Base-by-base conservation (phyloP, 2,329 filamentous ascomycete genomes). In the Fusarium musae region DNA sequence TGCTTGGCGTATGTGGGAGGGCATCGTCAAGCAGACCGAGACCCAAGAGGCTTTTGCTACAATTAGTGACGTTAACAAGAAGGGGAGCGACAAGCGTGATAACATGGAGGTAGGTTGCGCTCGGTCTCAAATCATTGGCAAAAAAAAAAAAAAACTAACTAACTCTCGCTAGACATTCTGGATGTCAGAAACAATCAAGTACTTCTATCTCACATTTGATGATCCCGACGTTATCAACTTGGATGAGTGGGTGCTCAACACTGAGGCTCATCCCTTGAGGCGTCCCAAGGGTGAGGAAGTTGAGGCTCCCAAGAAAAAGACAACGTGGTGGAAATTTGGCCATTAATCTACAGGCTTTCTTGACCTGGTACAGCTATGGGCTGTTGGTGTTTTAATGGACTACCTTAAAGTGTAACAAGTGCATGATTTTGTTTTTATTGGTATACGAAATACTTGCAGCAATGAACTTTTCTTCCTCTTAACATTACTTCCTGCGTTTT, bases 171-270 rank as follows among this genome's bases (percentile, higher is more conserved):
- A 86, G 84, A 87, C 86, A 60, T 94, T 93, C 78, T 95, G 93
- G 91, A 84, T 93, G 75, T 90, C 90, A 6, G 92, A 95, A 84
- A 95, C 92, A 44, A 81, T 93, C 73, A 95, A 94, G 82, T 94
- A 94, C 77, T 94, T 94, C 69, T 95, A 92, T 75, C 82, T 94
- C 63, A 87, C 93, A 23, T 95, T 93, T 74, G 89, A 88, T 52
- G 88, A 92, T 60, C 87, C 90, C 6, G 84, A 87, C 17, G 78
- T 90, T 28, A 84, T 93, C 36, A 92, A 87, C 80, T 81, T 95
- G 77, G 92, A 95, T 79, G 88, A 93, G 12, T 94, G 88, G 84
- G 91, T 94, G 59, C 82, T 91, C 52, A 89, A 89, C 78, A 89
- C 87, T 9, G 87, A 89, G 77, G 87, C 87, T 28, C 87, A 89